A percentile compares a stretch with the other conserved stretches of the same genome.
These are phyloP conservation scores for Laguncularia racemosa DNA, from an alignment of 345 rosid species.

Conservation along the genomic window DNA sequence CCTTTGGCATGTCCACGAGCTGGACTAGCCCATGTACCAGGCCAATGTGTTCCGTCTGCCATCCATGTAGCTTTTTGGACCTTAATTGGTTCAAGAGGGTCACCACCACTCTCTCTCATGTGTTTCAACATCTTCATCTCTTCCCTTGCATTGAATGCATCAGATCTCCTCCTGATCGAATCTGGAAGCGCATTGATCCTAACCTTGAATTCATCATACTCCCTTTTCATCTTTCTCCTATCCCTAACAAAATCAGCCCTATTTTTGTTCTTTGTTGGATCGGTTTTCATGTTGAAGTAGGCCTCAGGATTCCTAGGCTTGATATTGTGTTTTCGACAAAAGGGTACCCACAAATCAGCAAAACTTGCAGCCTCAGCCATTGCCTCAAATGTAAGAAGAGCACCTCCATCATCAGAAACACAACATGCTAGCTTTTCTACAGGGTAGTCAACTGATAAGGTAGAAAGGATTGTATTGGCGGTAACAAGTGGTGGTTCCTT, in stretches of 20 bases:
- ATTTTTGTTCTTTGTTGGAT: conserved; percentile 87
- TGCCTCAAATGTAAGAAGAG: conserved; percentile 91
- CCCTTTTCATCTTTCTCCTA: conserved; percentile 72
- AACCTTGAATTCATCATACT: conserved; percentile 92
- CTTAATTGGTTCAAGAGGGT: conserved; percentile 60
- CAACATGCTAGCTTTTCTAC: conserved; percentile 82
- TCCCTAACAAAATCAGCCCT: conserved; percentile 83
- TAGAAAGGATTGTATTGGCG: conserved; percentile 86
- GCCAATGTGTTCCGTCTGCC: conserved; percentile 99
- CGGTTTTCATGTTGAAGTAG: conserved; percentile 70
- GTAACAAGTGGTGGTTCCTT: conserved; percentile 90
- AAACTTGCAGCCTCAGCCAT: conserved; percentile 98
- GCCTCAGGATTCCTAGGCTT: conserved; percentile 87
- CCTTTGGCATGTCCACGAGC: conserved; percentile 74
- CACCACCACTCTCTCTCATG: conserved; percentile 66
- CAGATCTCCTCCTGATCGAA: conserved; percentile 84
- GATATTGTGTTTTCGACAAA: conserved; percentile 78
- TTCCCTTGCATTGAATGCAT: conserved; percentile 93
- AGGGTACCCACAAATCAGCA: conserved; percentile 93
- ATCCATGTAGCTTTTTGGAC: conserved; percentile 90
- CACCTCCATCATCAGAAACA: conserved; percentile 88
- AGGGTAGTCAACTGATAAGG: conserved; percentile 79
- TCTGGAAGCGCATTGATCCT: conserved; percentile 86
- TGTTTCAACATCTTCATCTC: conserved; percentile 89
- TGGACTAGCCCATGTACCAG: conserved; percentile 64